A percentile compares a stretch with the other conserved stretches of the same genome.
Evolutionary conservation across 305 asterid species (phyloP).

Genomic region (Fraxinus sp.): DNA sequence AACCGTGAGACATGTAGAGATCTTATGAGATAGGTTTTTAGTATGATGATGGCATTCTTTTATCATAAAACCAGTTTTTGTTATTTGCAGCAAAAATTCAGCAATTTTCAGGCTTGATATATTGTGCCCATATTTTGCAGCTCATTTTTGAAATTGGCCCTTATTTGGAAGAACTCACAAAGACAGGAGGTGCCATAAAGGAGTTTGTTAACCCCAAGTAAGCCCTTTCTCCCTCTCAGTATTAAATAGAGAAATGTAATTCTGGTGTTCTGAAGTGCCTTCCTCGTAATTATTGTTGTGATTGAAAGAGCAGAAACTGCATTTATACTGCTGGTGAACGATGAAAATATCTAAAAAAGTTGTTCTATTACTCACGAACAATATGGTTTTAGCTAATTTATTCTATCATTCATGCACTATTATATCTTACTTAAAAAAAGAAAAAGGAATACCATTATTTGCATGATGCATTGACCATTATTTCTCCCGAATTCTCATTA

Average conservation of each 20-base stretch:
- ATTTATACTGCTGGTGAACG: not conserved
- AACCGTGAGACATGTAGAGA: slow-evolving; percentile 11
- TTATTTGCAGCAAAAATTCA: not conserved
- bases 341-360: not conserved
- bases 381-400: not conserved
- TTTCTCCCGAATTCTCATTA: slow-evolving; percentile 15
- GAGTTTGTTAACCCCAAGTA: slow-evolving; percentile 99
- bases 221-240: slow-evolving; percentile 27
- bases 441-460: not conserved
- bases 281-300: not conserved
- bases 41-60: slow-evolving; percentile 11
- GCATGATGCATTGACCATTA: not conserved
- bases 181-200: slow-evolving; percentile 87
- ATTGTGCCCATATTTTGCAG: slow-evolving; percentile 38
- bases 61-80: slow-evolving; percentile 4
- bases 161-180: slow-evolving; percentile 86
- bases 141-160: slow-evolving; percentile 84
- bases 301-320: not conserved
- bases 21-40: slow-evolving; percentile 5
- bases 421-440: not conserved
- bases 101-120: slow-evolving; percentile 15
- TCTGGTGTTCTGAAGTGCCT: not conserved
- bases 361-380: not conserved
- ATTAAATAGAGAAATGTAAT: not conserved
- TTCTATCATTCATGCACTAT: not conserved